phyloP scores from a whole-genome alignment of 2,329 filamentous ascomycete species.

The Pseudocercospora fijiensis region DNA sequence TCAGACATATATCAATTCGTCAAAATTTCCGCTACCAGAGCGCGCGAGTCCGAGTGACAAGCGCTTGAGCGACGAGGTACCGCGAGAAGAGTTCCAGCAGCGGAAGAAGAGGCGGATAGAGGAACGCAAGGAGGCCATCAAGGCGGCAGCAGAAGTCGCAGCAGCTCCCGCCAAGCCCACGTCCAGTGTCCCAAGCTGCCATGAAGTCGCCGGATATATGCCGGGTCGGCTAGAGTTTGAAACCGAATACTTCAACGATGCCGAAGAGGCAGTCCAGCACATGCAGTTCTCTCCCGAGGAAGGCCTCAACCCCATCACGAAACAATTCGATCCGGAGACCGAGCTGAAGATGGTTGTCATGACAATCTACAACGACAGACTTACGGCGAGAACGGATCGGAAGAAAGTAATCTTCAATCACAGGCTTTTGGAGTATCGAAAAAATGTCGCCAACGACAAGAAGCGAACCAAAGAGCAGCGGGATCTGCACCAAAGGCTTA shows the following conservation, averaged over 20 bases:
- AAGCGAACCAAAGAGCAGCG: constrained; percentile 93
- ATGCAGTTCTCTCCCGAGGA: constrained; percentile 98
- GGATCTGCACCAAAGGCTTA: constrained; percentile 86
- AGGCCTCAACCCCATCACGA: constrained; percentile 79
- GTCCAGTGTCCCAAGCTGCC: constrained; percentile 89
- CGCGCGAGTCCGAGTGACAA: constrained; percentile 80
- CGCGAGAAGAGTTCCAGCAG: constrained; percentile 88
- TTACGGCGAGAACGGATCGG: constrained; percentile 86
- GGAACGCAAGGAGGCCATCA: constrained; percentile 80
- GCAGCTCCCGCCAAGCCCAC: constrained; percentile 90
- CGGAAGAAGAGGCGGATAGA: constrained; percentile 92
- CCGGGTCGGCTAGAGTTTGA: constrained; percentile 95
- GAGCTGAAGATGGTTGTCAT: constrained; percentile 97
- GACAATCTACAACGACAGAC: constrained; percentile 92
- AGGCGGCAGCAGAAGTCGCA: constrained; percentile 76
- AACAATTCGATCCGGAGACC: constrained; percentile 90
- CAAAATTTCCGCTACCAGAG: constrained; percentile 81
- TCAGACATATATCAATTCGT: constrained; percentile 78
- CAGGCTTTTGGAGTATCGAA: constrained; percentile 86
- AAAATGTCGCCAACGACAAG: constrained; percentile 87
- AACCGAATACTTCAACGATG: constrained; percentile 95
- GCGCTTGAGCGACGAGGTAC: constrained; percentile 73
- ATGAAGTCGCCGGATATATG: constrained; percentile 99
- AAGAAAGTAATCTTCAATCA: constrained; percentile 98
- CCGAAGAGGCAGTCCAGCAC: constrained; percentile 94